Evolutionary conservation across 345 rosid genomes (phyloP).

Genomic region (Erysimum cheiranthoides): DNA sequence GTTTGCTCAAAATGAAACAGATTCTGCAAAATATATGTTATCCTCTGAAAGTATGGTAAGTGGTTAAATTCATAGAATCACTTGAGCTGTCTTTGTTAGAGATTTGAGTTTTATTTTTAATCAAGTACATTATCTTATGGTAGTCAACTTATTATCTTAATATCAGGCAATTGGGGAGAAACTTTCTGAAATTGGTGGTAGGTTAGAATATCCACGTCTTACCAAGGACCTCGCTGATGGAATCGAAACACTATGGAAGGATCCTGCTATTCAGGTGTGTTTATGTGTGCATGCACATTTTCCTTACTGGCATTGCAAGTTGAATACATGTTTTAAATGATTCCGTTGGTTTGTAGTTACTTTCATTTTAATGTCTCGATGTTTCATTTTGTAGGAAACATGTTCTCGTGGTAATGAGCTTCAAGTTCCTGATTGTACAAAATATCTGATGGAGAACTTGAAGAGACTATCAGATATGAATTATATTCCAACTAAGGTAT

Average conservation of each 20-base stretch:
- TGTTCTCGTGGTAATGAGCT: conserved; percentile 81
- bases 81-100: conserved; percentile 17
- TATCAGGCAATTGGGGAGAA: conserved; percentile 78
- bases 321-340: background rate
- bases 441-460: conserved; percentile 94
- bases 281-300: background rate
- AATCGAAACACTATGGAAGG: conserved; percentile 88
- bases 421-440: conserved; percentile 94
- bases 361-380: background rate
- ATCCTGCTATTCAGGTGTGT: conserved; percentile 89
- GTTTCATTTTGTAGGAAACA: conserved; percentile 67
- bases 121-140: conserved; percentile 16
- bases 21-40: conserved; percentile 64
- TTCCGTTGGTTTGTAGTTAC: background rate
- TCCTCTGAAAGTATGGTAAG: conserved; percentile 80
- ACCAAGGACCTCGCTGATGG: conserved; percentile 77
- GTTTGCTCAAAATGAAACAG: conserved; percentile 79
- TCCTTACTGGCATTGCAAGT: background rate
- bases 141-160: conserved; percentile 28
- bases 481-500: conserved; percentile 95
- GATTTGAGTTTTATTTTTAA: background rate
- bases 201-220: conserved; percentile 74
- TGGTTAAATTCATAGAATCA: background rate
- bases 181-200: conserved; percentile 81
- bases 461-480: conserved; percentile 73